Base-by-base conservation (phyloP, 2,329 filamentous ascomycete genomes). In the Colletotrichum trifolii region DNA sequence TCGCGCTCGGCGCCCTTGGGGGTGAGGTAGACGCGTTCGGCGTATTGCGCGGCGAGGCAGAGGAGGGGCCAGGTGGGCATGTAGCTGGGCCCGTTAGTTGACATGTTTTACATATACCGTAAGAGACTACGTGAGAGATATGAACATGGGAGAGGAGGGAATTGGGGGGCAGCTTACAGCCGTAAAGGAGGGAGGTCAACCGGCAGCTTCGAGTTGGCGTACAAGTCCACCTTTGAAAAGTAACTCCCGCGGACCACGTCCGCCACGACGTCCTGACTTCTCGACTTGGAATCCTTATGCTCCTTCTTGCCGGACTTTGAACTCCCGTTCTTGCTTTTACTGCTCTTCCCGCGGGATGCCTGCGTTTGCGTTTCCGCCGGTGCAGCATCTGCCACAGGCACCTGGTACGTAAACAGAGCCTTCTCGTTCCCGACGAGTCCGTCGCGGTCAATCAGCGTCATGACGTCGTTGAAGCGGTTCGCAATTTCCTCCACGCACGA, bases 41-140 rank as follows among this genome's bases (percentile, higher is more conserved):
- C 92, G 74, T 93, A 94, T 66, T 90, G 87, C 0, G 93, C 92
- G 3, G 93, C 93, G 9, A 95, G 83, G 71, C 89, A 93, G 47
- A 96, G 81, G 6, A 97, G 83, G 1, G 89, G 91, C 76, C 90
- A 96, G 0, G 91, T 93, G 0, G 90, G 82, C 46, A 93, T 86
- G 72, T 93, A 91, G 47, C 89, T 90, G 57, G 13, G 62, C 9
- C n/a, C 6, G 60, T 73, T 47, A 76, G 73, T 33, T 25, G 25
- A 25, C 25, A 25, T 25, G 25, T 25, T 25, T 25, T 25, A 15
- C 4, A 25, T 4, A 25, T 25, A 4, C 3, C 25, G 25, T 25
- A 4, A 25, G 15, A 25, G 25, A 25, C 25, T 25, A 25, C 25
- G 25, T 25, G 25, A 25, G 25, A 25, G 25, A 4, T 2, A 25